Conservation (phyloP, 2,329 filamentous ascomycete species). For the Ilyonectria robusta region DNA sequence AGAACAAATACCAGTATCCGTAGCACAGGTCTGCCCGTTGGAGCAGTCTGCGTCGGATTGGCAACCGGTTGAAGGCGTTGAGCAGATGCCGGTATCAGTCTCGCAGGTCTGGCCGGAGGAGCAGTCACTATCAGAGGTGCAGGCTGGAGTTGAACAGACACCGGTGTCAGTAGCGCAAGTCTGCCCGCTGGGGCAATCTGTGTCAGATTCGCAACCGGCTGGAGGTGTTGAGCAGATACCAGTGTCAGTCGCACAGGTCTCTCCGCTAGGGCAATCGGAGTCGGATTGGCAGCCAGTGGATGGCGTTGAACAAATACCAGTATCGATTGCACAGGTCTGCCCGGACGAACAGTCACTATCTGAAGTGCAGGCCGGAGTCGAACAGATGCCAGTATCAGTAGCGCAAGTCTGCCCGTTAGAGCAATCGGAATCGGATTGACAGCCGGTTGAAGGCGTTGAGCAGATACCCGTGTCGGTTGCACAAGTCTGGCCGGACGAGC, state of each 20-base stretch:
- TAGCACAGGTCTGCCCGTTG: not conserved
- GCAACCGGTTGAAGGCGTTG: not conserved
- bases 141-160: not conserved
- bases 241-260: not conserved
- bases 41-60: not conserved
- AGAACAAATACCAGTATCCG: not conserved
- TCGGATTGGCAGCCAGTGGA: not conserved
- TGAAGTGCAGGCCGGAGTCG: not conserved
- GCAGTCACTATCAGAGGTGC: slow-evolving; percentile 7
- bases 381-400: not conserved
- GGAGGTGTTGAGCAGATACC: not conserved
- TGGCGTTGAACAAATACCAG: not conserved
- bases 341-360: no score
- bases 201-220: not conserved
- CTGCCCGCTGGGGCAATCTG: not conserved
- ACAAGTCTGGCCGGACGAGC: not conserved
- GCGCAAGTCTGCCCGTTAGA: no score
- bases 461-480: slow-evolving; percentile 5
- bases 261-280: not conserved
- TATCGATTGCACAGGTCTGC: no score
- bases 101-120: not conserved
- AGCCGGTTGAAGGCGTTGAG: not conserved
- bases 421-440: not conserved
- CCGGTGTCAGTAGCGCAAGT: not conserved
- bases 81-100: no score